Evolutionary conservation across 2,329 filamentous ascomycete species (phyloP).

Genomic region (Fonsecaea multimorphosa): DNA sequence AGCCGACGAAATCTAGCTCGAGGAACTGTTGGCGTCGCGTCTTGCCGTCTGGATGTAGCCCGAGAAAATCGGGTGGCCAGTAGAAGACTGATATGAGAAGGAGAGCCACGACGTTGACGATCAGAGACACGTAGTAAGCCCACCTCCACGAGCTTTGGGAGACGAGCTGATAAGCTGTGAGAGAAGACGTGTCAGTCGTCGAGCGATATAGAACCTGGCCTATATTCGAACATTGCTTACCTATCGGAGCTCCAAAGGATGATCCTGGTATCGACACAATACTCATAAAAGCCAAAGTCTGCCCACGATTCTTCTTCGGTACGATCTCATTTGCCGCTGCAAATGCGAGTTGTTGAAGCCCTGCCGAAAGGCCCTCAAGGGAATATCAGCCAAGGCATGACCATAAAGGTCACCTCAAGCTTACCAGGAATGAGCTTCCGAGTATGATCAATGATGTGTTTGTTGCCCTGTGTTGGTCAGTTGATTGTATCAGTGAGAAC

Average conservation of each 20-base stretch:
- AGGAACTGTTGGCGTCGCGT: slow-evolving; percentile 29
- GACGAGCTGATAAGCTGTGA: slow-evolving; percentile 21
- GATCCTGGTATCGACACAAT: slow-evolving; percentile 25
- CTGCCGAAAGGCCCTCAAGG: slow-evolving; percentile 18
- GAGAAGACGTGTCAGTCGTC: neutral
- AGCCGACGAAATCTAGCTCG: slow-evolving; percentile 33
- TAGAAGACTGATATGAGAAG: slow-evolving; percentile 24
- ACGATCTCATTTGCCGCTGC: slow-evolving; percentile 27
- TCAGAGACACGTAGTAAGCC: slow-evolving; percentile 24
- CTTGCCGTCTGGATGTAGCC: slow-evolving; percentile 28
- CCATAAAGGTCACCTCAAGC: neutral
- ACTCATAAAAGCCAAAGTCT: slow-evolving; percentile 25
- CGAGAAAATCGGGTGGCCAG: slow-evolving; percentile 30
- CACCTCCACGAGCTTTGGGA: slow-evolving; percentile 20
- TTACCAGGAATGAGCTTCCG: slow-evolving; percentile 22
- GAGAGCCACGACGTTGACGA: slow-evolving; percentile 23
- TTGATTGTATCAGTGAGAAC: neutral
- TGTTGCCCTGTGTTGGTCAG: slow-evolving; percentile 17
- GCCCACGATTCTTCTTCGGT: slow-evolving; percentile 27
- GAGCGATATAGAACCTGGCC: neutral
- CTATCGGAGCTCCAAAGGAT: slow-evolving; percentile 23
- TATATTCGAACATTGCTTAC: neutral
- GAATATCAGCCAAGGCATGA: slow-evolving; percentile 2
- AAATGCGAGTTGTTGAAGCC: slow-evolving; percentile 27
- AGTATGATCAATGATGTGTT: slow-evolving; percentile 22